Percentiles rank a stretch among this genome's conserved stretches.
phyloP scores from a whole-genome alignment of 2,329 filamentous ascomycete species.

The Fusarium verrucosum region DNA sequence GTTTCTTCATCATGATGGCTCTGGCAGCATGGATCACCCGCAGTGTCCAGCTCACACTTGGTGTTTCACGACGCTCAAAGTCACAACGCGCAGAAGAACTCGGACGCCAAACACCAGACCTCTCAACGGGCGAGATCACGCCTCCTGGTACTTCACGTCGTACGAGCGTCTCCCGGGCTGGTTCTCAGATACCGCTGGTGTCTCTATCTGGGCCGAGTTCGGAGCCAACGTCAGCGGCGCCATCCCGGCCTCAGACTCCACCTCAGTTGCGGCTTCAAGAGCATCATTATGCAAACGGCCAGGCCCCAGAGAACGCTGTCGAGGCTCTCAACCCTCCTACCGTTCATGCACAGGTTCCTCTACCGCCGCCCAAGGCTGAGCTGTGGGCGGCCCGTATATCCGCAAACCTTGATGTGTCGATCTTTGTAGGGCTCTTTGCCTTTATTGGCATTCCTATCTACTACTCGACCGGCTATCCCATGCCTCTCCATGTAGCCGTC shows the following conservation, averaged over 20 bases:
- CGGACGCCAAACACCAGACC: conserved; percentile 51
- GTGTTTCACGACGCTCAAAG: conserved; percentile 62
- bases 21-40: conserved; percentile 65
- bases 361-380: conserved; percentile 57
- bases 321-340: conserved; percentile 34
- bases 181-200: conserved; percentile 37
- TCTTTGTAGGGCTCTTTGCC: conserved; percentile 57
- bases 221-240: conserved; percentile 27
- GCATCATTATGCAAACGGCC: conserved; percentile 40
- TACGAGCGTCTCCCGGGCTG: conserved; percentile 40
- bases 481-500: conserved; percentile 58
- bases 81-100: conserved; percentile 62
- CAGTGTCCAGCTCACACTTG: conserved; percentile 60
- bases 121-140: conserved; percentile 53
- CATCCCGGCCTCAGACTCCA: conserved; percentile 42
- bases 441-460: conserved; percentile 65
- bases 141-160: conserved; percentile 42
- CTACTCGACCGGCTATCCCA: conserved; percentile 61
- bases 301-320: conserved; percentile 23
- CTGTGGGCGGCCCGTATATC: conserved; percentile 60
- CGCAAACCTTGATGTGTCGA: conserved; percentile 56
- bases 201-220: conserved; percentile 22
- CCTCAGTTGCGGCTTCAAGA: conserved; percentile 44
- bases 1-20: conserved; percentile 63
- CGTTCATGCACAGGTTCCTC: conserved; percentile 52